Evolutionary conservation across 805 yeast genomes (phyloP).

Genomic region (Alloascoidea hylecoeti): DNA sequence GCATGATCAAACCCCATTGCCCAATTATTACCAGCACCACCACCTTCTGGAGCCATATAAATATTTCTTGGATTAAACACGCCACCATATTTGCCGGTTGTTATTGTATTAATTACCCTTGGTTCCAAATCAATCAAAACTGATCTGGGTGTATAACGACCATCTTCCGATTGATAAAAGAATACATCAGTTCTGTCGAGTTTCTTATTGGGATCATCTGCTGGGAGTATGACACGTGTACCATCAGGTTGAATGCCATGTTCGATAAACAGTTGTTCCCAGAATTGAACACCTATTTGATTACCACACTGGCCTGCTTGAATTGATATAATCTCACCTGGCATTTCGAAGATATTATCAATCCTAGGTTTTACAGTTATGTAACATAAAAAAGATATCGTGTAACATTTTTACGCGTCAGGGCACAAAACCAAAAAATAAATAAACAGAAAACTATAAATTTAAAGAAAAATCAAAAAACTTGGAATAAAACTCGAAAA

Average conservation of each 20-base stretch:
- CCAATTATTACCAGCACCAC: slow-evolving; percentile 97
- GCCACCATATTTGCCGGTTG: slow-evolving; percentile 31
- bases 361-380: not conserved
- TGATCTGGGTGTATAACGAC: slow-evolving; percentile 81
- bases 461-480: not conserved
- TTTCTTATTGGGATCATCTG: slow-evolving; percentile 15
- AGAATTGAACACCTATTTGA: slow-evolving; percentile 85
- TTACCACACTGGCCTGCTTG: slow-evolving; percentile 80
- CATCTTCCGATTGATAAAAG: slow-evolving; percentile 61
- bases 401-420: not conserved
- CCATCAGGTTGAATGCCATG: slow-evolving; percentile 75
- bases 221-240: slow-evolving; percentile 23
- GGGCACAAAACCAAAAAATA: not conserved
- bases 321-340: slow-evolving; percentile 13
- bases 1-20: slow-evolving; percentile 80
- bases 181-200: slow-evolving; percentile 76
- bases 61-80: slow-evolving; percentile 77
- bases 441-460: not conserved
- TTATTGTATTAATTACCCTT: slow-evolving; percentile 59
- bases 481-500: not conserved
- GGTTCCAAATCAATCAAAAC: slow-evolving; percentile 84
- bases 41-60: slow-evolving; percentile 66
- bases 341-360: slow-evolving; percentile 1
- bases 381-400: not conserved
- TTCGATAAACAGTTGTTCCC: slow-evolving; percentile 79